phyloP scores from a whole-genome alignment of 169 alveolate genomes.

The Cryptosporidium meleagridis region DNA sequence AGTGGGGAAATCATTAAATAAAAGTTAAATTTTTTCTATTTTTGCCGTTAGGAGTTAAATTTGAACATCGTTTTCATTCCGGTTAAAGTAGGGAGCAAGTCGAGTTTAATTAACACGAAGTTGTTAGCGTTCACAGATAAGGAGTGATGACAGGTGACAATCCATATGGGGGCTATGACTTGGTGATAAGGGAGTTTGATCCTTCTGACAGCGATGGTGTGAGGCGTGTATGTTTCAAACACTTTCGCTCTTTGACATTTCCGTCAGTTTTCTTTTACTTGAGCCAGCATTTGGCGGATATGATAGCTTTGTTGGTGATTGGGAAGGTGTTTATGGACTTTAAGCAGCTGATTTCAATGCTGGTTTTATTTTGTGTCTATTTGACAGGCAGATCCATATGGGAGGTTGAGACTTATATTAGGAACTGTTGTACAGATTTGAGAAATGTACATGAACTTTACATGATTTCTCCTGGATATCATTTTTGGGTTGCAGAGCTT shows the following conservation, averaged over 20 bases:
- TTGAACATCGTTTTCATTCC: neutral
- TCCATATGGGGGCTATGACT: slow-evolving; percentile 72
- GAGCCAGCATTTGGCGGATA: slow-evolving; percentile 67
- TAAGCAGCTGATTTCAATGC: slow-evolving; percentile 80
- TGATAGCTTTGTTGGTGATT: slow-evolving; percentile 58
- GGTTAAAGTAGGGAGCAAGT: neutral
- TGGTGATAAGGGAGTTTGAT: slow-evolving; percentile 60
- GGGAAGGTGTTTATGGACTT: slow-evolving; percentile 80
- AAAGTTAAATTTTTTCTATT: neutral
- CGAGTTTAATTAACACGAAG: neutral
- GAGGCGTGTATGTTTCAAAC: slow-evolving; percentile 70
- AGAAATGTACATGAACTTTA: slow-evolving; percentile 85
- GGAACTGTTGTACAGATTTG: slow-evolving; percentile 88
- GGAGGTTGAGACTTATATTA: slow-evolving; percentile 87
- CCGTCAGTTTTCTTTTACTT: slow-evolving; percentile 70
- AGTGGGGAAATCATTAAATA: neutral
- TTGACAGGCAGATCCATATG: slow-evolving; percentile 85
- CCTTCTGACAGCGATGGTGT: slow-evolving; percentile 74
- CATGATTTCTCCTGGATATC: slow-evolving; percentile 81
- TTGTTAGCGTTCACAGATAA: neutral
- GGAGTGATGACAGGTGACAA: slow-evolving; percentile 31
- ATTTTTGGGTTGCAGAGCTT: slow-evolving; percentile 91
- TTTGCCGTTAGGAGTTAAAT: neutral
- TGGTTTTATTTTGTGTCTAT: slow-evolving; percentile 82
- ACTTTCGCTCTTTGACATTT: slow-evolving; percentile 69